Evolutionary conservation across 23 red algal genomes (phyloP), one percentile per base, ranked within the genome.

Genomic region (Gracilaria vermiculophylla): DNA sequence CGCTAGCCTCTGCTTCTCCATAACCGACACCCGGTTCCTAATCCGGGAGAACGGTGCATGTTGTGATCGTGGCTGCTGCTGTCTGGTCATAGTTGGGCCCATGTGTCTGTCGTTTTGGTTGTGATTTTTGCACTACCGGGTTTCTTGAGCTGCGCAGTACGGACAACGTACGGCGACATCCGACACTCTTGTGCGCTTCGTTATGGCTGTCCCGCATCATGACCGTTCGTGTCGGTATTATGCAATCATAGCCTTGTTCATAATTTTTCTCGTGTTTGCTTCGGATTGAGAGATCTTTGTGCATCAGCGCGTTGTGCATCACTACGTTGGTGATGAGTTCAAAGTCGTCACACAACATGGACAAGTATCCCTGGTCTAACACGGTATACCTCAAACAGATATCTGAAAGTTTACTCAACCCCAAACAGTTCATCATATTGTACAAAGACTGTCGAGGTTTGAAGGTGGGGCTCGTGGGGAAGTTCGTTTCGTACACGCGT

Each of bases 371-470:
- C 64, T 39, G 32, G 37, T 40, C 32, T 19, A 36, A 2, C 34
- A 69, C 21, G 34, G 1, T 21, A 5, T 25, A 2, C 29, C 29
- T 58, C 34, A 69, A 40, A n/a, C 64, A 5, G 20, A 29, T 69
- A 7, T 69, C 32, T n/a, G n/a, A 16, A 42, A 41, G 36, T 61
- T 85, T 34, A 47, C 80, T 13, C 44, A 62, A 2, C 19, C 37
- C 49, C 56, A 85, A 71, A 54, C 28, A 43, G n/a, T 85, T 42
- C 80, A 57, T 19, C 62, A 67, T 33, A 37, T 67, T 3, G 17
- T 85, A 21, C 52, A 53, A 39, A 54, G 80, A 20, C 45, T 85
- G 41, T 62, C 80, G 17, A 35, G 45, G 32, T 88, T 70, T 53
- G 67, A 77, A 47, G 83, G 83, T 23, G 17, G 43, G 3, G 53